A percentile compares a stretch with the other conserved stretches of the same genome.
phyloP scores from a whole-genome alignment of 2,329 filamentous ascomycete genomes.

The Venturia aucupariae region DNA sequence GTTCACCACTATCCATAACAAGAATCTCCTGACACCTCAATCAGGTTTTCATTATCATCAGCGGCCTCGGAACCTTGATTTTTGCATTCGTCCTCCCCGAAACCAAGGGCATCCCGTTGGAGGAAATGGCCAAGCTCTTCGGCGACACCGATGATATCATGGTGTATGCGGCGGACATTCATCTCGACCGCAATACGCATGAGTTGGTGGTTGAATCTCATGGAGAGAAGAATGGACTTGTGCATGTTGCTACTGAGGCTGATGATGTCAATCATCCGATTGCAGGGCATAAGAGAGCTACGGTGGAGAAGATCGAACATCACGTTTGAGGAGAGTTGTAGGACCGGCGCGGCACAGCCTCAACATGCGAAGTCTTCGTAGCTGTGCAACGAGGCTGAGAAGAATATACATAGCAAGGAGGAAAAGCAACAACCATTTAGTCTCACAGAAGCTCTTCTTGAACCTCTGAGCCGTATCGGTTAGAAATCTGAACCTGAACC shows the following conservation, averaged over 20 bases:
- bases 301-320: background rate
- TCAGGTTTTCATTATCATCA: constrained; percentile 21
- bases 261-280: background rate
- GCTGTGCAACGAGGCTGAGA: too few species aligned
- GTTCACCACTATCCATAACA: too few species aligned
- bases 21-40: background rate
- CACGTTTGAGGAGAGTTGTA: background rate
- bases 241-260: constrained; percentile 18
- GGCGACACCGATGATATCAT: constrained; percentile 20
- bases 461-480: too few species aligned
- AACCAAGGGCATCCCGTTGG: constrained; percentile 25
- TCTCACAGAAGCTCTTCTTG: too few species aligned
- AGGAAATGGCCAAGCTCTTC: constrained; percentile 25
- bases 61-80: constrained; percentile 16
- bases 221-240: constrained; percentile 14
- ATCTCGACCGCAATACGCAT: constrained; percentile 21
- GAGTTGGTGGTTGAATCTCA: constrained; percentile 18
- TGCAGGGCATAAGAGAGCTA: background rate
- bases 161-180: constrained; percentile 19
- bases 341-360: background rate
- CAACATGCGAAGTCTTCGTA: too few species aligned
- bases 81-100: constrained; percentile 23
- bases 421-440: too few species aligned
- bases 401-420: too few species aligned
- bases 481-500: too few species aligned